Percentiles rank a stretch among this genome's conserved stretches.
Conservation (phyloP, 2,329 filamentous ascomycete genomes). For the Gnomoniopsis sp. region DNA sequence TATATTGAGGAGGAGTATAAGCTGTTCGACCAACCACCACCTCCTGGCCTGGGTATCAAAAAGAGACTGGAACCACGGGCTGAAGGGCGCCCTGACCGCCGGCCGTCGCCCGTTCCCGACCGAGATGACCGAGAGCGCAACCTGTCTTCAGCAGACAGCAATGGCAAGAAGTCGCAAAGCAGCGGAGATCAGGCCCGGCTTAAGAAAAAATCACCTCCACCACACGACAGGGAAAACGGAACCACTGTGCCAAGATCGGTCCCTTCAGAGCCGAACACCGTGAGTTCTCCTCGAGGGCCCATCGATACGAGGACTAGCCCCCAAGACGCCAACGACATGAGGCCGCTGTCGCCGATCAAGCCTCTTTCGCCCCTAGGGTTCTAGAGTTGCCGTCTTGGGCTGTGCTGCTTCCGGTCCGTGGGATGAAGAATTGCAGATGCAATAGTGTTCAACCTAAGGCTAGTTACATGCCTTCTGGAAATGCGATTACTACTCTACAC, state of each 20-base stretch:
- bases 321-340: slow-evolving; percentile 36
- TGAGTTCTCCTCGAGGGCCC: slow-evolving; percentile 29
- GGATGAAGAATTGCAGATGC: slow-evolving; percentile 5
- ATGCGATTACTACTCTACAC: slow-evolving; percentile 14
- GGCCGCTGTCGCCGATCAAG: slow-evolving; percentile 63
- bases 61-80: slow-evolving; percentile 15
- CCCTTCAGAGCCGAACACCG: slow-evolving; percentile 37
- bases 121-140: slow-evolving; percentile 41
- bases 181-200: slow-evolving; percentile 31
- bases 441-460: slow-evolving; percentile 12
- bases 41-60: slow-evolving; percentile 39
- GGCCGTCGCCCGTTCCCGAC: slow-evolving; percentile 5
- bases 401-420: slow-evolving; percentile 19
- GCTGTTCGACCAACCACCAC: slow-evolving; percentile 56
- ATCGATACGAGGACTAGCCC: slow-evolving; percentile 45
- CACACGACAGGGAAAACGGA: slow-evolving; percentile 27
- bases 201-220: slow-evolving; percentile 41
- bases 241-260: slow-evolving; percentile 22
- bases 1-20: slow-evolving; percentile 69
- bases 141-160: slow-evolving; percentile 62
- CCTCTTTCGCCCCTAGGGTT: slow-evolving; percentile 62
- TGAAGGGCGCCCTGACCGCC: slow-evolving; percentile 13
- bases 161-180: slow-evolving; percentile 47
- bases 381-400: slow-evolving; percentile 27
- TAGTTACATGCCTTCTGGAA: slow-evolving; percentile 9